These are phyloP conservation scores for Clavispora asparagi DNA, from an alignment of 805 yeast genomes.

Conservation along the genomic window DNA sequence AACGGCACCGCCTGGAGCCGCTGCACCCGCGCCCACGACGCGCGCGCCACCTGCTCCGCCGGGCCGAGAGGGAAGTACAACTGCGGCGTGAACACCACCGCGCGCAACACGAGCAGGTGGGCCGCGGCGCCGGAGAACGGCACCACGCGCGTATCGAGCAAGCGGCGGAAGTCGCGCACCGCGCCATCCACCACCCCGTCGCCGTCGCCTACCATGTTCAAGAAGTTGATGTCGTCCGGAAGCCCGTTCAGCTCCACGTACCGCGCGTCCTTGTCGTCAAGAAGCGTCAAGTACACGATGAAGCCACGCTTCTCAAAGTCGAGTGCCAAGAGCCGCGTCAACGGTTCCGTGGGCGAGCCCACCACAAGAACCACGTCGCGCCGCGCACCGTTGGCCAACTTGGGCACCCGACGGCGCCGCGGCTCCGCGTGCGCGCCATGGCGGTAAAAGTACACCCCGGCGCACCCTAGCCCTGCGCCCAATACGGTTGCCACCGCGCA, in stretches of 20 bases:
- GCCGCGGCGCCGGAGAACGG: conserved; percentile 57
- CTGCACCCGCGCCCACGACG: conserved; percentile 49
- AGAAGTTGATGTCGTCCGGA: conserved; percentile 63
- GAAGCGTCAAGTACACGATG: conserved; percentile 71
- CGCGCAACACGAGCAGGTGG: conserved; percentile 53
- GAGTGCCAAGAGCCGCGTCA: conserved; percentile 61
- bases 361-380: conserved; percentile 68
- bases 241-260: conserved; percentile 51
- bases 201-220: conserved; percentile 45
- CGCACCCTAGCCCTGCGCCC: not conserved
- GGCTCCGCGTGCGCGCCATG: not conserved
- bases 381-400: conserved; percentile 65
- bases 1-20: conserved; percentile 45
- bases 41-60: conserved; percentile 47
- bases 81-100: conserved; percentile 67
- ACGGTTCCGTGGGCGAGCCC: conserved; percentile 74
- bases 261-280: conserved; percentile 52
- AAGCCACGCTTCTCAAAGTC: conserved; percentile 79
- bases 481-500: not conserved
- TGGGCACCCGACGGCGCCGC: conserved; percentile 47
- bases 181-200: conserved; percentile 42
- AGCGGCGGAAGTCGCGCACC: conserved; percentile 35
- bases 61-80: conserved; percentile 66
- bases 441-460: not conserved
- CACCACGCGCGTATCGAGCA: conserved; percentile 49